Base-by-base conservation (phyloP, 2,329 filamentous ascomycete genomes). In the Fusarium torreyae region DNA sequence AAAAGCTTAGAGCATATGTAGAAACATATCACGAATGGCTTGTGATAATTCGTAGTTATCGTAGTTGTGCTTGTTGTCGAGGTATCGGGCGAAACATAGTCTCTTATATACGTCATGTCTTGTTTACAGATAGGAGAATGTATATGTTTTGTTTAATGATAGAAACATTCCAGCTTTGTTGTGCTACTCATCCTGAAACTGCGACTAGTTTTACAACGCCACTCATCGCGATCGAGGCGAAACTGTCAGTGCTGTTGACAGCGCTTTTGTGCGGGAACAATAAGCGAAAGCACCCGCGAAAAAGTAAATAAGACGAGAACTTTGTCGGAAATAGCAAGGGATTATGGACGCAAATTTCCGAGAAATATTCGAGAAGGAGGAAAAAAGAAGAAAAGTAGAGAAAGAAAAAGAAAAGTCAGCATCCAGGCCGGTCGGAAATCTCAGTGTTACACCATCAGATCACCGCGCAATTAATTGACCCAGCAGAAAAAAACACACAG, bases 141-240 rank as follows among this genome's bases (percentile, higher is more conserved):
- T 9, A 7, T 42, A 7, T 9, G 8, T 13, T 8, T 24, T 33
- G n/a, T 40, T 38, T 28, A 20, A 17, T 34, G 14, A 24, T 7
- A 2, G 10, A 36, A 38, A 55, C 57, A 63, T 65, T 65, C 60
- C 60, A 59, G n/a, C 6, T 2, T 20, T 2, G 33, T 57, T 39
- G 8, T 2, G 33, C 61, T 8, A 39, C 28, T 52, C 52, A 45
- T 28, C 28, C 24, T 65, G 60, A 65, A 65, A 65, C 62, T 33
- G 24, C 40, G 20, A 31, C 13, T 9, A 0, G 60, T 65, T 59
- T 65, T 34, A 46, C 40, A 28, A 42, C 22, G 22, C 18, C 36
- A 53, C 52, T 42, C 33, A 51, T 58, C 39, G 11, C 33, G 46
- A 45, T 40, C n/a, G 7, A 17, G 49, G 33, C 13, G 31, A 31